Evolutionary conservation across 805 yeast species (phyloP), one percentile per base, ranked within the genome.

Genomic region (Blastobotrys mokoenaii): DNA sequence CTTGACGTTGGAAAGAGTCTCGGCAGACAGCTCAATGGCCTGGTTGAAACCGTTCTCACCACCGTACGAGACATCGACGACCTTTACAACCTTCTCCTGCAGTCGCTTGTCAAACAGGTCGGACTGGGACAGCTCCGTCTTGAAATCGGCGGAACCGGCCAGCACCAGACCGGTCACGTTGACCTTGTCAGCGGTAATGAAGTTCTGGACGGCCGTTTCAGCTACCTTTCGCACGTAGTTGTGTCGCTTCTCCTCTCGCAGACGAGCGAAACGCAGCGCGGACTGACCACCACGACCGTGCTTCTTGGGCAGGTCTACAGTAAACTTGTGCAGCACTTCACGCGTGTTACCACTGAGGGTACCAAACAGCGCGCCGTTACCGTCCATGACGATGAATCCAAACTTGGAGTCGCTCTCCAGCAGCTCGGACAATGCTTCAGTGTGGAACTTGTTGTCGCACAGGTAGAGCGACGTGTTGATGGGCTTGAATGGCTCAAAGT

Each of bases 201-300:
- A 93, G 71, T 86, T 86, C 68, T 93, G 98, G 31, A 93, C 97
- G 5, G 98, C 97, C 43, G 80, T 90, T 72, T 93, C 99, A 42
- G 97, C 96, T 40, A 93, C 98, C 63, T 93, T 93, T 70, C 99
- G 80, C 51, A 93, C 94, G 70, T 93, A 93, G 67, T 93, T 93
- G 69, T 93, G 99, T 74, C 99, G 87, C 68, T 93, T 93, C 70
- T 93, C 98, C 59, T 93, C 98, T 77, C 99, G 84, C 67, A 93
- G 76, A 76, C 99, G 89, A 20, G 97, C 82, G 74, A 93, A 93
- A 86, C 99, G 97, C 57, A 93, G 65, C 38, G 99, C 98, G 51
- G 99, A 93, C 73, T 93, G 98, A 83, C 98, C 98, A 84, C 98
- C 98, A 77, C 98, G 84, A 62, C 98, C 98, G 75, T 93, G 98